Evolutionary conservation across 2,329 filamentous ascomycete species (phyloP), one percentile per base, ranked within the genome.

Genomic region (Dothiorella sarmentorum): DNA sequence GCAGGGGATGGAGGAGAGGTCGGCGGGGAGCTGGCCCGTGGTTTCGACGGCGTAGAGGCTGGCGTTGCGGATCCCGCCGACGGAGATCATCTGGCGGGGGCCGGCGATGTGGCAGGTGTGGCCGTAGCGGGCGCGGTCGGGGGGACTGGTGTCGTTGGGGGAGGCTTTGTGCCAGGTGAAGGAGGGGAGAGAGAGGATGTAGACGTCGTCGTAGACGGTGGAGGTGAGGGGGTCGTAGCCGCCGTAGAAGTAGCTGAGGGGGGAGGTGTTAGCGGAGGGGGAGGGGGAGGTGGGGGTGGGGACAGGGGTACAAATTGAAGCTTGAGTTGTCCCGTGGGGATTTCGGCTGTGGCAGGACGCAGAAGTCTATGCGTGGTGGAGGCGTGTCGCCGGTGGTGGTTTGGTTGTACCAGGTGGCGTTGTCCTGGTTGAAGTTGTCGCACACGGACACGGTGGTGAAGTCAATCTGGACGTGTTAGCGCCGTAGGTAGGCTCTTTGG

Each of bases 271-370:
- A 52, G 47, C 33, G 7, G 7, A 3, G 7, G 22, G 69, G 52
- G 78, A 76, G 38, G 17, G 18, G 18, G 6, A 15, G 31, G 31
- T 43, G 10, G 44, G 3, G n/a, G n/a, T 37, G 13, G 53, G n/a
- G n/a, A n/a, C n/a, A n/a, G n/a, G n/a, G n/a, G n/a, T n/a, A 69
- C 62, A 82, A 77, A 56, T 80, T 80, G 52, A 78, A 73, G 58
- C 73, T 77, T 1, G 76, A 78, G 52, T 75, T 73, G 56, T 81
- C 79, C 3, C 70, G 69, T 0, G 77, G 26, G 75, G 72, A 7
- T 68, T 72, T 1, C 72, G 55, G 0, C 76, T 68, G 1, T 31
- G 47, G 6, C n/a, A 26, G 3, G 76, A n/a, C 62, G 62, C 78
- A 81, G 59, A 75, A 77, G 55, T 80, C 76, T 10, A 77, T 71